Evolutionary conservation across 179 eudicot genomes (phyloP), one percentile per base, ranked within the genome.

Genomic region (Drosera spatulata): DNA sequence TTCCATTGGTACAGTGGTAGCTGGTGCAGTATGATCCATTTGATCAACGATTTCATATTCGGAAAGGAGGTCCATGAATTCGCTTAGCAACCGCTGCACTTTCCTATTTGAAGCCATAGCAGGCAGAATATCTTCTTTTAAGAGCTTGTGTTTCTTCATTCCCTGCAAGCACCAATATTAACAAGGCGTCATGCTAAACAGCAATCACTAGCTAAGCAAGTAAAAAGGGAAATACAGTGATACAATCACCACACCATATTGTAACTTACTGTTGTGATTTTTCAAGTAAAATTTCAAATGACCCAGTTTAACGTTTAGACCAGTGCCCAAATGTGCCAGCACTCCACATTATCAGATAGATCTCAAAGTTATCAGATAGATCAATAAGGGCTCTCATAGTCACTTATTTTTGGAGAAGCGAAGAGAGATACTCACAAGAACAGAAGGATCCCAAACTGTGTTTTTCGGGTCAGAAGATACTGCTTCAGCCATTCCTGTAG

Each of bases 41-140:
- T 13, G 70, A 44, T 70, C 86, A 3, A 72, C 48, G 54, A 57
- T 56, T 38, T 72, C 82, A 53, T 93, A 84, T 71, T 93, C 99
- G 12, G 96, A 89, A 45, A 93, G 86, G 56, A 89, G 83, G 74
- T 93, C 99, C 95, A 86, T 86, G 74, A 86, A 93, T 73, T 93
- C 99, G 43, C 86, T 93, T 3, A 93, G 86, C 65, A 89, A 72
- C 53, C 96, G 80, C 61, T 93, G 99, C 3, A 93, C 85, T 81
- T 93, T 93, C 62, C 95, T 67, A 67, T 93, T 93, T 56, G 99
- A 86, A 13, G 99, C 99, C 81, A 86, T 76, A 47, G 99, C 90
- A 12, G 96, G 99, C 64, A 93, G 93, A 68, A 93, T 84, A 68
- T 93, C 97, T 69, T 93, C 99, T 41, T 85, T 84, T 48, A 93